Conservation (phyloP, 805 yeast species). For the Metschnikowia colocasiae region DNA sequence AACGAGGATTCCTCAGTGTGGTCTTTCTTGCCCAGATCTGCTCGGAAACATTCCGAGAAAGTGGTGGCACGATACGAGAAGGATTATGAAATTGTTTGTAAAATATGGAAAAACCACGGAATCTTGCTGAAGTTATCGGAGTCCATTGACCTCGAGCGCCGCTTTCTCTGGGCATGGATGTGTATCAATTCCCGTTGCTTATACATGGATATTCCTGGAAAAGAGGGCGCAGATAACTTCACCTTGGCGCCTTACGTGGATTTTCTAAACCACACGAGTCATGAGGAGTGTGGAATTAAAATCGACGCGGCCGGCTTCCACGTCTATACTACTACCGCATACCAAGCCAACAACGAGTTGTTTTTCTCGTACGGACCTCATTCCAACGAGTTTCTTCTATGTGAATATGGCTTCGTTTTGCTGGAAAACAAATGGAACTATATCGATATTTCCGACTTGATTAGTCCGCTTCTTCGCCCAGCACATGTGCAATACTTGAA, state of each 20-base stretch:
- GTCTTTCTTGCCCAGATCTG: slow-evolving; percentile 42
- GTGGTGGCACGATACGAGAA: slow-evolving; percentile 40
- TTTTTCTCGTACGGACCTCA: slow-evolving; percentile 85
- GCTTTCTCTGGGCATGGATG: slow-evolving; percentile 71
- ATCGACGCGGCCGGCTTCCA: slow-evolving; percentile 49
- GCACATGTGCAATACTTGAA: slow-evolving; percentile 46
- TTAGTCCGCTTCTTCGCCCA: slow-evolving; percentile 34
- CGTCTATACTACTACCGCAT: slow-evolving; percentile 35
- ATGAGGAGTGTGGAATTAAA: slow-evolving; percentile 51
- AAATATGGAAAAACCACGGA: not conserved
- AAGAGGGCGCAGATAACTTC: slow-evolving; percentile 58
- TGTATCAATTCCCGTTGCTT: slow-evolving; percentile 90
- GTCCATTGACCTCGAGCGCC: slow-evolving; percentile 16
- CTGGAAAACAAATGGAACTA: slow-evolving; percentile 62
- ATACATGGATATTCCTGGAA: slow-evolving; percentile 64
- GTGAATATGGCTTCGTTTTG: slow-evolving; percentile 83
- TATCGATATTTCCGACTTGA: slow-evolving; percentile 54
- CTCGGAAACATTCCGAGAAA: slow-evolving; percentile 35
- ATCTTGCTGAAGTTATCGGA: slow-evolving; percentile 17
- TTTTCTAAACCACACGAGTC: slow-evolving; percentile 69
- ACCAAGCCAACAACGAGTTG: slow-evolving; percentile 51
- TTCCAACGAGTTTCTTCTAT: slow-evolving; percentile 71
- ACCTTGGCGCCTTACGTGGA: slow-evolving; percentile 92
- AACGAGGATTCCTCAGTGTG: slow-evolving; percentile 26
- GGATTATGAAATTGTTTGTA: slow-evolving; percentile 42